These are phyloP conservation scores for Pseudozyma tsukubaensis DNA, from an alignment of 1,284 basidiomycete genomes.

Conservation along the genomic window DNA sequence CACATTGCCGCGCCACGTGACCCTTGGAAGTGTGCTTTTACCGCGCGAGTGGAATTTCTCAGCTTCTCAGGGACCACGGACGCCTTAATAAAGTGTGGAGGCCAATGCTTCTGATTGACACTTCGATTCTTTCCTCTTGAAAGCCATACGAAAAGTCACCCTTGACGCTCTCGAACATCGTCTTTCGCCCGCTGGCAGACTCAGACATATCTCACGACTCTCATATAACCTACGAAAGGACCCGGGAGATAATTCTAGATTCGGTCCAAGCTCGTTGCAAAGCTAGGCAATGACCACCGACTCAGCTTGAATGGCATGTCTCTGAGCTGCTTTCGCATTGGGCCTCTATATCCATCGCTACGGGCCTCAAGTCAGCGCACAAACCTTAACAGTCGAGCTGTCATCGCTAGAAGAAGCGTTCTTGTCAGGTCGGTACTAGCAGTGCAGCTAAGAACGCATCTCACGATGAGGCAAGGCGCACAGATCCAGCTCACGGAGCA, in stretches of 20 bases:
- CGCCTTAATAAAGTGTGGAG: slow-evolving; percentile 19
- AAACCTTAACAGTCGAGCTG: not conserved
- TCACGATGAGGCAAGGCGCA: slow-evolving; percentile 27
- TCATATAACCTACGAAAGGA: not conserved
- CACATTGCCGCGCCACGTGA: slow-evolving; percentile 26
- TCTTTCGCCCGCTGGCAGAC: not conserved
- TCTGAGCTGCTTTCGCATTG: slow-evolving; percentile 26
- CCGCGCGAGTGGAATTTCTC: slow-evolving; percentile 42
- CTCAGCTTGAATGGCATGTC: slow-evolving; percentile 32
- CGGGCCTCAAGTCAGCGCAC: not conserved
- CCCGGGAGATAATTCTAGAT: not conserved
- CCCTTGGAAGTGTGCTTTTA: slow-evolving; percentile 8
- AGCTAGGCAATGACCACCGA: slow-evolving; percentile 15
- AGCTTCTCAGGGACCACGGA: not conserved
- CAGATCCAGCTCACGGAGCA: slow-evolving; percentile 48
- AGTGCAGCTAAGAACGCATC: slow-evolving; percentile 4
- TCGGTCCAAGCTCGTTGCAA: not conserved
- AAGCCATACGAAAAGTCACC: not conserved
- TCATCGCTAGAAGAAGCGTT: too few species aligned
- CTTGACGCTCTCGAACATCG: not conserved
- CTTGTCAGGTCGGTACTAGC: not conserved
- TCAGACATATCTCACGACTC: not conserved
- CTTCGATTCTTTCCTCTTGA: slow-evolving; percentile 2
- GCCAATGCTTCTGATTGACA: not conserved
- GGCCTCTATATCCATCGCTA: slow-evolving; percentile 22